Conservation (phyloP, 306 rosid species). For the Pueraria montana region DNA sequence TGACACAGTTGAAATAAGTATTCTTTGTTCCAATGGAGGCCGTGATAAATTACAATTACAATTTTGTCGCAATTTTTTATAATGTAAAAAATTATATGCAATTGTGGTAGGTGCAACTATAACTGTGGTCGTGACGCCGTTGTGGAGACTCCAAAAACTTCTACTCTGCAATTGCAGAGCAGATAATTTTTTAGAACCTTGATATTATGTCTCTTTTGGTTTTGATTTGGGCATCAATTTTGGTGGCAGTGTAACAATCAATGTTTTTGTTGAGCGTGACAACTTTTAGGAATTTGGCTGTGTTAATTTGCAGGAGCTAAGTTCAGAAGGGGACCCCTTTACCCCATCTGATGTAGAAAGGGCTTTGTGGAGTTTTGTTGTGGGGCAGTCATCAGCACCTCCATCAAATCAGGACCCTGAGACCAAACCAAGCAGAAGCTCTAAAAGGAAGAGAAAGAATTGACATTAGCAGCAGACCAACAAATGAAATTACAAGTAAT, state of each 20-base stretch:
- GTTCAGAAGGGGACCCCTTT: conserved; percentile 63
- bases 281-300: conserved; percentile 7
- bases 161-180: not conserved
- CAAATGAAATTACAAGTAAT: conserved; percentile 17
- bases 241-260: conserved; percentile 6
- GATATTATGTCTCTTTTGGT: conserved; percentile 26
- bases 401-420: conserved; percentile 50
- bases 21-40: not conserved
- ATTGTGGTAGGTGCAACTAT: not conserved
- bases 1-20: not conserved
- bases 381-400: conserved; percentile 60
- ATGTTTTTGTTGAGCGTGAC: not conserved
- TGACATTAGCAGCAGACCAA: conserved; percentile 48
- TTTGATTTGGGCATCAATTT: conserved; percentile 35
- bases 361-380: conserved; percentile 83
- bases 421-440: conserved; percentile 48
- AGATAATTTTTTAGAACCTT: not conserved
- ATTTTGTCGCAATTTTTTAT: not conserved
- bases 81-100: not conserved
- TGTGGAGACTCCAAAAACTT: not conserved
- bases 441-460: conserved; percentile 77
- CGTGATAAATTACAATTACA: not conserved
- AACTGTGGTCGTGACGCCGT: not conserved
- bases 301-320: conserved; percentile 73
- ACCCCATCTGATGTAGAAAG: conserved; percentile 92